Conservation (phyloP, 257 asterid species). For the Solanum corneliomulleri region DNA sequence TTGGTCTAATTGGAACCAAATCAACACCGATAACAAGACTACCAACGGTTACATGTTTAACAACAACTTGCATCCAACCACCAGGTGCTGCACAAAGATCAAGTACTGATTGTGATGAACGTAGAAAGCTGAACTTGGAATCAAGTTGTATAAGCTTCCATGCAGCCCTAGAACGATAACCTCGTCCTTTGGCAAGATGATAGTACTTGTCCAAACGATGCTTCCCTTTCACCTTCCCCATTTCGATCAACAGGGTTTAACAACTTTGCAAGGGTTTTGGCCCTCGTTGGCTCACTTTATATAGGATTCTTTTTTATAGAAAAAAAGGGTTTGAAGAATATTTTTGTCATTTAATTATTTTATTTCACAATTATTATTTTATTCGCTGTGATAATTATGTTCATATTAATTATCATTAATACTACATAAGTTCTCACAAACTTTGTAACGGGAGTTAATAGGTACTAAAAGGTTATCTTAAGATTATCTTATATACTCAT, state of each 20-base stretch:
- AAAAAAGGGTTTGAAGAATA: not conserved
- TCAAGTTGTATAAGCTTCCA: constrained; percentile 88
- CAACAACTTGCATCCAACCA: constrained; percentile 95
- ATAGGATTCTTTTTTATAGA: not conserved
- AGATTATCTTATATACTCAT: no score
- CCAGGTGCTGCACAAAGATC: constrained; percentile 99
- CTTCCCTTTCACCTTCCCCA: constrained; percentile 94
- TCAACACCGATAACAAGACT: constrained; percentile 84
- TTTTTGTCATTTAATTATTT: no score
- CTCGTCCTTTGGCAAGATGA: constrained; percentile 73
- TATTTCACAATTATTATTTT: no score
- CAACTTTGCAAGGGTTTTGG: not conserved
- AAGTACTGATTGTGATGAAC: constrained; percentile 62
- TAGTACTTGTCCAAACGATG: constrained; percentile 81
- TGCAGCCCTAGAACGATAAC: constrained; percentile 87
- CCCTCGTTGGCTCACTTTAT: not conserved
- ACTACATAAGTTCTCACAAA: no score
- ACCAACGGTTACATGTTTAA: constrained; percentile 70
- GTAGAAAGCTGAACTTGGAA: constrained; percentile 58
- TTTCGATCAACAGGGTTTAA: constrained; percentile 6
- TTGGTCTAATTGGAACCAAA: constrained; percentile 66
- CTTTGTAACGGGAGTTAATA: no score
- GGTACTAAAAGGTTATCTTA: no score
- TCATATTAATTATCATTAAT: no score
- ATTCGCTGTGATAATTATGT: no score